Base-by-base conservation (phyloP, 2,329 filamentous ascomycete genomes). In the Colletotrichum sidae region DNA sequence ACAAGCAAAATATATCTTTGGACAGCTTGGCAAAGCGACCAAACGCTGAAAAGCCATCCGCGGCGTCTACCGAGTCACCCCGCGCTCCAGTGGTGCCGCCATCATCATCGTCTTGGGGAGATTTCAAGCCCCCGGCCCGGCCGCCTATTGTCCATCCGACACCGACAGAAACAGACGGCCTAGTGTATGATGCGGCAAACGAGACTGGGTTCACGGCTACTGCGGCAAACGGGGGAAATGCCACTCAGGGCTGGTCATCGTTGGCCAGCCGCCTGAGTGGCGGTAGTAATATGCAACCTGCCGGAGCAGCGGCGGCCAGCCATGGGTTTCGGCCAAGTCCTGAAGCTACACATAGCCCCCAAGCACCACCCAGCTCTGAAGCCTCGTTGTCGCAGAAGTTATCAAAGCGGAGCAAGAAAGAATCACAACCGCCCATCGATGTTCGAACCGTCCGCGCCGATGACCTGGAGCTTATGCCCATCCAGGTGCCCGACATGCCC, bases 401-500 rank as follows among this genome's bases (percentile, higher is more conserved):
- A 25, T n/a, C 41, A 11, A 34, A 13, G 10, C 35, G 33, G 3
- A 33, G 38, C 15, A 50, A 15, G 34, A 37, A 49, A 59, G 50
- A 45, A 33, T 8, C 25, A 12, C 59, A 64, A 15, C 2, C 33
- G 10, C 49, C 49, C 17, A 45, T 54, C 37, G 46, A 52, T 15
- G 60, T 69, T 2, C 39, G 59, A n/a, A 39, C 7, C 4, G 51
- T 66, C 3, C 39, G 25, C 10, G 46, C 65, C 4, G 39, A 47
- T 10, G 17, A 33, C 7, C 68, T 81, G 9, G 33, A 67, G 1
- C 63, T 79, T 33, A 58, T 34, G 5, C 75, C 80, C 9, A 70
- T 83, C 9, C 68, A 75, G 2, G 74, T 74, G 37, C 58, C 68
- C 9, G 72, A 77, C 46, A 72, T 75, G 9, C 72, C 75, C 4